Conservation (phyloP, 352 stramenopile species). For the Globisporangium alternatum region DNA sequence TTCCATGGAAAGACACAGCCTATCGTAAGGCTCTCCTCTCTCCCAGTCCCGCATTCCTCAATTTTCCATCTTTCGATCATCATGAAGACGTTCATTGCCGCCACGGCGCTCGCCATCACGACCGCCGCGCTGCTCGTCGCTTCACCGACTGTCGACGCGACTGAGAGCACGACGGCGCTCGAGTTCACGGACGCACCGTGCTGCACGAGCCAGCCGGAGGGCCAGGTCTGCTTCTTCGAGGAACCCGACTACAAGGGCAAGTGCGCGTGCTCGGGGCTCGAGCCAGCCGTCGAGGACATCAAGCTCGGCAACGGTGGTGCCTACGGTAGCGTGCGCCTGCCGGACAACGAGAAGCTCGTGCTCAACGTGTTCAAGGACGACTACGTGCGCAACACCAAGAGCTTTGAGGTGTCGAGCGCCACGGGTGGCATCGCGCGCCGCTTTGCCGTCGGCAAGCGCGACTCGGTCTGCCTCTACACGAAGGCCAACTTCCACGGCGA, state of each 20-base stretch:
- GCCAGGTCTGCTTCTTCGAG: constrained; percentile 19
- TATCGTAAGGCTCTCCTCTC: neutral
- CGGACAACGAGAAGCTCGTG: constrained; percentile 11
- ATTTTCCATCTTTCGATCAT: too few relatives aligned
- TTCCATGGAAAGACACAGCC: neutral
- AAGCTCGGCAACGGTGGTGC: constrained; percentile 18
- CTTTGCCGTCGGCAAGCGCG: constrained; percentile 16
- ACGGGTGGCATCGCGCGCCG: constrained; percentile 17
- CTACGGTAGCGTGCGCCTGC: constrained; percentile 18
- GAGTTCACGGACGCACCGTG: constrained; percentile 15
- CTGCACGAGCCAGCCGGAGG: constrained; percentile 4
- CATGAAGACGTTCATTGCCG: neutral
- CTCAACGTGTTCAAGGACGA: constrained; percentile 23
- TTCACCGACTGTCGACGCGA: neutral
- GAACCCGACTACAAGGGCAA: constrained; percentile 14
- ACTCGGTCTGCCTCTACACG: constrained; percentile 20
- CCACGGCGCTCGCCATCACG: neutral
- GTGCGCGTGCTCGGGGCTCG: constrained; percentile 15
- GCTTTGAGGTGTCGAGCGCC: constrained; percentile 16
- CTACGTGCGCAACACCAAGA: constrained; percentile 17
- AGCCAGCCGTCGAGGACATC: constrained; percentile 18
- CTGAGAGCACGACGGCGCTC: constrained; percentile 19
- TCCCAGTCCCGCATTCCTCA: neutral
- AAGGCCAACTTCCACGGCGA: constrained; percentile 22
- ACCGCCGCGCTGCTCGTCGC: neutral